phyloP scores from a whole-genome alignment of 2,329 filamentous ascomycete species.

The Chlorencoelia australis region DNA sequence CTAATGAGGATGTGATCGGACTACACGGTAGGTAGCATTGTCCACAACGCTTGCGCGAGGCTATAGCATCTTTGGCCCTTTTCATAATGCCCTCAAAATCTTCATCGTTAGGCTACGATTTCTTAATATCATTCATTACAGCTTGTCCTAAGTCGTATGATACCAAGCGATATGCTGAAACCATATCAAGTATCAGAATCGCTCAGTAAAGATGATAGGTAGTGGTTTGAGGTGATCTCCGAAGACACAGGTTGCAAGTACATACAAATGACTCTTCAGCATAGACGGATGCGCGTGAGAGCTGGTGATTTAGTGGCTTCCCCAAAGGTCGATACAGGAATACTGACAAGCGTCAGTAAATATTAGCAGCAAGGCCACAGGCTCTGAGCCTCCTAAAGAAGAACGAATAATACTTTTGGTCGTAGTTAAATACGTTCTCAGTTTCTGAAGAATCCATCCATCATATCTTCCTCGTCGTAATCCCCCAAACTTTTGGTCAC shows the following conservation, averaged over 20 bases:
- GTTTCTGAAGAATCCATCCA: slow-evolving; percentile 1
- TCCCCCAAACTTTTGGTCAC: slow-evolving; percentile 33
- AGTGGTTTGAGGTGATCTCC: slow-evolving; percentile 31
- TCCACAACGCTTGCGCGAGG: slow-evolving; percentile 39
- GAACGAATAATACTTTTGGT: too few species aligned
- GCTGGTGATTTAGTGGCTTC: slow-evolving; percentile 9
- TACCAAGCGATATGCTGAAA: too few species aligned
- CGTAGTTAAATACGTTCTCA: too few species aligned
- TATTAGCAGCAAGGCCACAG: slow-evolving; percentile 23
- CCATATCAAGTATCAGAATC: too few species aligned
- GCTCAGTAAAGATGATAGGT: slow-evolving; percentile 20
- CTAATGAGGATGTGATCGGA: slow-evolving; percentile 35
- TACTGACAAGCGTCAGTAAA: slow-evolving; percentile 21
- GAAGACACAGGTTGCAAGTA: slow-evolving; percentile 38
- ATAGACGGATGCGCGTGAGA: slow-evolving; percentile 26
- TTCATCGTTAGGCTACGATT: too few species aligned
- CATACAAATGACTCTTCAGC: slow-evolving; percentile 37
- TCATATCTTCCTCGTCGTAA: slow-evolving; percentile 34
- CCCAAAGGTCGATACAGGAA: background rate
- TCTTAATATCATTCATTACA: too few species aligned
- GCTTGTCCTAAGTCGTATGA: too few species aligned
- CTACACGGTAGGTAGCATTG: slow-evolving; percentile 42
- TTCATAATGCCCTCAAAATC: too few species aligned
- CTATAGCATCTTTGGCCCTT: too few species aligned
- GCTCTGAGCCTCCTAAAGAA: slow-evolving; percentile 23